Percentiles rank a stretch among this genome's conserved stretches.
phyloP scores from a whole-genome alignment of 257 asterid species.

The Solanum bukasovii region DNA sequence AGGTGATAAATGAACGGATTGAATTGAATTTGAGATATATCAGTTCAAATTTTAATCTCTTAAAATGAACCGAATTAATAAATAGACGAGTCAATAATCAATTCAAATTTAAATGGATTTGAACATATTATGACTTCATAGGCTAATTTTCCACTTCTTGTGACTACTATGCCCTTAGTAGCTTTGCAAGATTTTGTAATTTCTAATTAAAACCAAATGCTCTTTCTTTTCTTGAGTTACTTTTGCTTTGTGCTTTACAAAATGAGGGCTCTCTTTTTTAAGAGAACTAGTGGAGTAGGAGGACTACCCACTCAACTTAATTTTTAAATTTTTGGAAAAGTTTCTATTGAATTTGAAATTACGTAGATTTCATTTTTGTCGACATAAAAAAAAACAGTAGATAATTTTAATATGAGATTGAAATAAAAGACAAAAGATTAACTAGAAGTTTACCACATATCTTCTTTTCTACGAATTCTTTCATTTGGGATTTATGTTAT shows the following conservation, averaged over 20 bases:
- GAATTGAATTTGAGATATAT: not conserved
- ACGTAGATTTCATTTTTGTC: not conserved
- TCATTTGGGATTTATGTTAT: not conserved
- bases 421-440: not conserved
- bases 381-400: not conserved
- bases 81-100: not conserved
- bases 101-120: not conserved
- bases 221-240: not conserved
- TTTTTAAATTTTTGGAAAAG: not conserved
- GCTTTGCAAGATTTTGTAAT: not conserved
- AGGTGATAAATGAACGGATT: not conserved
- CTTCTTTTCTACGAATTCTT: not conserved
- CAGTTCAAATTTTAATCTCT: not conserved
- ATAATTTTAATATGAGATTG: not conserved
- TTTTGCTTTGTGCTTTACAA: not conserved
- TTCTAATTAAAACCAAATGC: slow-evolving; percentile 1
- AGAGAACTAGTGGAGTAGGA: not conserved
- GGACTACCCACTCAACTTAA: not conserved
- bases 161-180: not conserved
- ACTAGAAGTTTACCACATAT: not conserved
- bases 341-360: not conserved
- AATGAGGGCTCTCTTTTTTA: not conserved
- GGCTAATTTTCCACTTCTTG: not conserved
- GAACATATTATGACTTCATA: not conserved
- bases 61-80: not conserved